Base-by-base conservation (phyloP, 371 early-diverging fungal species). In the Umbelopsis sp. region DNA sequence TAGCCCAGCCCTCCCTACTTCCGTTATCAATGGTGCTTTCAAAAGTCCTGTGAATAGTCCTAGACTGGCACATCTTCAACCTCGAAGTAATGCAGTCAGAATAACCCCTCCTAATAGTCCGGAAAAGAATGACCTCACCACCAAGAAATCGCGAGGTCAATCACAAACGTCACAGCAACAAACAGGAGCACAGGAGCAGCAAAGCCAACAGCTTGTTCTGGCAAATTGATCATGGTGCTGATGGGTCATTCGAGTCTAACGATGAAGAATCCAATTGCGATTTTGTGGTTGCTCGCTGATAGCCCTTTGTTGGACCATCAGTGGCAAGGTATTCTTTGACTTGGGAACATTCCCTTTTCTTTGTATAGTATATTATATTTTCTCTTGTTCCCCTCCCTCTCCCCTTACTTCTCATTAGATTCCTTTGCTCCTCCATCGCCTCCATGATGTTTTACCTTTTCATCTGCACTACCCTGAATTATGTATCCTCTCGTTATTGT, bases 31-130 rank as follows among this genome's bases (percentile, higher is more conserved):
- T 57, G 57, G 57, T 25, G 57, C 57, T 8, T 57, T 57, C 35
- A 57, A 66, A 50, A 50, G 57, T 57, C 44, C 52, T 44, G 48
- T 67, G 50, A 65, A 68, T 68, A 69, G 65, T 66, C 50, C 68
- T 53, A 44, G 50, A 41, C 46, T 76, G 65, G 73, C 72, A 29
- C 76, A 73, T 65, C 51, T 80, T 46, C 76, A 76, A 51, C 81
- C 79, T 12, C 72, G 76, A 73, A 74, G 70, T 7, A 79, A 76
- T 25, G 79, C 81, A 18, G 74, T 81, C 50, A 79, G 79, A 46
- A 81, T 81, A 44, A 79, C 81, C n/a, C 81, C 81, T 50, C 81
- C 81, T 12, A 81, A 69, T 46, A 81, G 81, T 63, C 81, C 81
- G 20, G 72, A 74, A 65, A 65, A 57, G 35, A 57, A 14, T 18